Evolutionary conservation across 352 stramenopile genomes (phyloP).

Genomic region (Thraustochytrium sp.): DNA sequence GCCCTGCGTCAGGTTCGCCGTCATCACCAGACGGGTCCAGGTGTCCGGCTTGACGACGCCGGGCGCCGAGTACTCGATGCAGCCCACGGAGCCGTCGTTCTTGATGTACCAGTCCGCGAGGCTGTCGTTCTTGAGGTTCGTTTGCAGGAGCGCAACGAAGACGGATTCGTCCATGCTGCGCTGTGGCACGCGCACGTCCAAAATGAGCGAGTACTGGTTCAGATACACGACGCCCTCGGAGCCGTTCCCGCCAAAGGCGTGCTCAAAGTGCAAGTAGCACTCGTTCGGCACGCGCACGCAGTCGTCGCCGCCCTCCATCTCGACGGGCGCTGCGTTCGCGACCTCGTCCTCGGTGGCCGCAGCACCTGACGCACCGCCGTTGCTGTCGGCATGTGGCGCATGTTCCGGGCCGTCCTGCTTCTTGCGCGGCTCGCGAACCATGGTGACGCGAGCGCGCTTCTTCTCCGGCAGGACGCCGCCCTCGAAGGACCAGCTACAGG

Average conservation of each 20-base stretch:
- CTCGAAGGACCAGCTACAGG: slow-evolving; percentile 20
- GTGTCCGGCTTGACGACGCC: not conserved
- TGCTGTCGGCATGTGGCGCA: no score
- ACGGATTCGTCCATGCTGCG: not conserved
- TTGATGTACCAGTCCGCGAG: slow-evolving; percentile 41
- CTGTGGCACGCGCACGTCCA: slow-evolving; percentile 8
- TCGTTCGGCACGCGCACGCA: not conserved
- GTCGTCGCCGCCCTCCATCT: not conserved
- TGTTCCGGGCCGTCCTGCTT: no score
- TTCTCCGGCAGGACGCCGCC: slow-evolving; percentile 17
- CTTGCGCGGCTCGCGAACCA: not conserved
- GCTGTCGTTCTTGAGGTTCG: slow-evolving; percentile 4
- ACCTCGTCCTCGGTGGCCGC: not conserved
- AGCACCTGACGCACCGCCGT: no score
- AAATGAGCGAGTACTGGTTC: slow-evolving; percentile 33
- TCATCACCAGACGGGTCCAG: slow-evolving; percentile 30
- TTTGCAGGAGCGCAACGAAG: slow-evolving; percentile 4
- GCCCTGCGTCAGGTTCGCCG: slow-evolving; percentile 1
- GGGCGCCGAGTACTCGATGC: slow-evolving; percentile 29
- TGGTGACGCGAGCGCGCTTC: not conserved
- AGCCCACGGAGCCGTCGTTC: slow-evolving; percentile 7
- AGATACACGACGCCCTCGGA: slow-evolving; percentile 14
- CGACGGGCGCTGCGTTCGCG: not conserved
- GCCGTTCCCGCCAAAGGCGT: slow-evolving; percentile 7
- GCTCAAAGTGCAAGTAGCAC: not conserved